phyloP scores from a whole-genome alignment of 768 basidiomycete genomes.

The Auricularia cornea region DNA sequence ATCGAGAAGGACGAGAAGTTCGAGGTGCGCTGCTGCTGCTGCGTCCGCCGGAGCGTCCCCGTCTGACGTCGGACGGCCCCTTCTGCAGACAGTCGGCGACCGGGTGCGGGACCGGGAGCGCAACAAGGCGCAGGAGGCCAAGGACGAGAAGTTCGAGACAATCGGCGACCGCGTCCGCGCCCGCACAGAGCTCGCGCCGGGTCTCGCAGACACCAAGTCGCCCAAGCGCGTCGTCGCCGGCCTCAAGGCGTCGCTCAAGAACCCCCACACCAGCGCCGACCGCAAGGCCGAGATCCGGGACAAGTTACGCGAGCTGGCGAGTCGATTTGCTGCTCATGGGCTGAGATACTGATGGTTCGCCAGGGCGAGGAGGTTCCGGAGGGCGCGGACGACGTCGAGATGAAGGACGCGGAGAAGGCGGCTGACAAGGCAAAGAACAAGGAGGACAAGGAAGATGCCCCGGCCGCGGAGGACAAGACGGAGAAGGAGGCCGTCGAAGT shows the following conservation, averaged over 20 bases:
- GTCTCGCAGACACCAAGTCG: constrained; percentile 5
- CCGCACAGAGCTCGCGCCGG: background rate
- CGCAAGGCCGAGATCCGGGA: constrained; percentile 4
- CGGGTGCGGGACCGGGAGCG: constrained; percentile 4
- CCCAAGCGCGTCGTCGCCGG: constrained; percentile 7
- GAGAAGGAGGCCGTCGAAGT: too few relatives aligned
- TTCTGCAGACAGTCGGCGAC: constrained; percentile 4
- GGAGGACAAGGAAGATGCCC: background rate
- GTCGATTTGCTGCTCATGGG: background rate
- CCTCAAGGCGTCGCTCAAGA: constrained; percentile 5
- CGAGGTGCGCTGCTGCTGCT: constrained; percentile 1
- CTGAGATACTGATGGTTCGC: background rate
- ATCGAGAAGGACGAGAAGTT: constrained; percentile 7
- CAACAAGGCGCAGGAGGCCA: constrained; percentile 6
- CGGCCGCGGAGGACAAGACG: too few relatives aligned
- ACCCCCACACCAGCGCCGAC: constrained; percentile 5
- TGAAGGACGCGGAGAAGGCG: background rate
- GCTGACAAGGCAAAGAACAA: background rate
- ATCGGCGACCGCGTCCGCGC: constrained; percentile 8
- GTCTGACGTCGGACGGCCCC: background rate
- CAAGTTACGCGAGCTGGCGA: constrained; percentile 1
- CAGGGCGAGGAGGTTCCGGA: background rate
- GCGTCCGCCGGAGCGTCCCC: too few relatives aligned
- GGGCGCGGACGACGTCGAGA: background rate
- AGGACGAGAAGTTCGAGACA: constrained; percentile 7